A percentile compares a stretch with the other conserved stretches of the same genome.
Evolutionary conservation across 176 grass and related monocot genomes (phyloP).

Genomic region (Ensete glaucum): DNA sequence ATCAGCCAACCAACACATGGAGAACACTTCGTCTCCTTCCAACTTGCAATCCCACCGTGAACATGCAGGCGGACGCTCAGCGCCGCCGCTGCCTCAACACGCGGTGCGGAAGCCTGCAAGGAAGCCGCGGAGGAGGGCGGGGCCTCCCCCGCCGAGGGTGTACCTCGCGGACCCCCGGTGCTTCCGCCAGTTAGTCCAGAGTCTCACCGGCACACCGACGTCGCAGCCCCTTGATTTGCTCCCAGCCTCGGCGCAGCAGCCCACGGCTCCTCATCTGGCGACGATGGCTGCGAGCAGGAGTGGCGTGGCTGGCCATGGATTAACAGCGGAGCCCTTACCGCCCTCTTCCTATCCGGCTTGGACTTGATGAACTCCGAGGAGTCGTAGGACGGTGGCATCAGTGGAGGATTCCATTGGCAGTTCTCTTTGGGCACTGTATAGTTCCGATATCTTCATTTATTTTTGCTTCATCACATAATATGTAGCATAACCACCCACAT

Average conservation of each 20-base stretch:
- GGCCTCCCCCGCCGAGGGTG: not conserved
- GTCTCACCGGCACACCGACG: constrained; percentile 3
- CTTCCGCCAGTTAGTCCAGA: constrained; percentile 9
- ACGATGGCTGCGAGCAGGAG: too few relatives aligned
- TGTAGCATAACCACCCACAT: too few relatives aligned
- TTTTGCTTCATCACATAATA: too few relatives aligned
- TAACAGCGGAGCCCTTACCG: not conserved
- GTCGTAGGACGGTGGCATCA: too few relatives aligned
- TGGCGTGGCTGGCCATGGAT: not conserved
- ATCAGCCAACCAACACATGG: too few relatives aligned
- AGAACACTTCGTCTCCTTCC: too few relatives aligned
- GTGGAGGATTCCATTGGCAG: too few relatives aligned
- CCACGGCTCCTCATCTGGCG: not conserved
- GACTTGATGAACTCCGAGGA: too few relatives aligned
- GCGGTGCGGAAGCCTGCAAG: not conserved
- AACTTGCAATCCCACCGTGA: too few relatives aligned
- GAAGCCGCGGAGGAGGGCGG: not conserved
- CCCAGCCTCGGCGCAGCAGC: not conserved
- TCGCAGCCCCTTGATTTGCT: not conserved
- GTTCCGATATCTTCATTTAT: too few relatives aligned
- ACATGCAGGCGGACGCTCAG: too few relatives aligned
- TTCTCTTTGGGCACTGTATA: too few relatives aligned
- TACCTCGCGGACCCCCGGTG: not conserved
- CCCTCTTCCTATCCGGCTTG: not conserved
- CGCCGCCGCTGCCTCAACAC: not conserved